phyloP scores from a whole-genome alignment of 2,329 filamentous ascomycete species.

The Zymoseptoria tritici region DNA sequence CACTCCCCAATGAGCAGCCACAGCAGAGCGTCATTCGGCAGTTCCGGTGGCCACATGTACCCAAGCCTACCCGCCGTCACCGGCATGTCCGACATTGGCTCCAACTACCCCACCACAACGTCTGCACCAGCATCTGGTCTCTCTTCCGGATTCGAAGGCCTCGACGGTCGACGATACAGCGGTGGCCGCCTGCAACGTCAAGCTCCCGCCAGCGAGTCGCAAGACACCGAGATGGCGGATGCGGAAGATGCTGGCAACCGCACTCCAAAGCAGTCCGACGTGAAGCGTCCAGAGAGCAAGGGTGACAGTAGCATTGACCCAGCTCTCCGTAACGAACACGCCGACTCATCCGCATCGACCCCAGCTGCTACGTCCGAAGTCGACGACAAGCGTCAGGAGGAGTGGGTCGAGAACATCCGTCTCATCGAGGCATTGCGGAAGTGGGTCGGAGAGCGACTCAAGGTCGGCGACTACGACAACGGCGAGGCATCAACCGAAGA shows the following conservation, averaged over 20 bases:
- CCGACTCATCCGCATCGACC: constrained; percentile 20
- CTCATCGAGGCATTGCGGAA: constrained; percentile 53
- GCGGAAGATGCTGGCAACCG: constrained; percentile 32
- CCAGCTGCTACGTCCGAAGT: constrained; percentile 24
- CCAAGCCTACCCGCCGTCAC: constrained; percentile 66
- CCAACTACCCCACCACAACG: constrained; percentile 56
- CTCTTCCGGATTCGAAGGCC: constrained; percentile 54
- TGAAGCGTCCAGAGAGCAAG: constrained; percentile 24
- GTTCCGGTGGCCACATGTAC: constrained; percentile 58
- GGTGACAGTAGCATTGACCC: constrained; percentile 30
- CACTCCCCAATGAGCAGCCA: constrained; percentile 70
- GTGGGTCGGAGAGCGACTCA: constrained; percentile 49
- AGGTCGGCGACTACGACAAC: constrained; percentile 44
- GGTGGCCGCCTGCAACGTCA: constrained; percentile 53
- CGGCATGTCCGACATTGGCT: constrained; percentile 52
- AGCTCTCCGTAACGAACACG: constrained; percentile 29
- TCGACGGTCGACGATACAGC: constrained; percentile 54
- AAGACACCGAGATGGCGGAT: constrained; percentile 35
- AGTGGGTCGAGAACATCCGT: constrained; percentile 59
- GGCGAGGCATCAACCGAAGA: constrained; percentile 18
- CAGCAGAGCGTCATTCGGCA: constrained; percentile 47
- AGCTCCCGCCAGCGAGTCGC: constrained; percentile 36
- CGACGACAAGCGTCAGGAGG: constrained; percentile 44
- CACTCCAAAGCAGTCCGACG: constrained; percentile 28
- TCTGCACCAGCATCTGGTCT: constrained; percentile 63